Percentiles rank a stretch among this genome's conserved stretches.
These are phyloP conservation scores for Suillus plorans DNA, from an alignment of 768 basidiomycete genomes.

Conservation along the genomic window DNA sequence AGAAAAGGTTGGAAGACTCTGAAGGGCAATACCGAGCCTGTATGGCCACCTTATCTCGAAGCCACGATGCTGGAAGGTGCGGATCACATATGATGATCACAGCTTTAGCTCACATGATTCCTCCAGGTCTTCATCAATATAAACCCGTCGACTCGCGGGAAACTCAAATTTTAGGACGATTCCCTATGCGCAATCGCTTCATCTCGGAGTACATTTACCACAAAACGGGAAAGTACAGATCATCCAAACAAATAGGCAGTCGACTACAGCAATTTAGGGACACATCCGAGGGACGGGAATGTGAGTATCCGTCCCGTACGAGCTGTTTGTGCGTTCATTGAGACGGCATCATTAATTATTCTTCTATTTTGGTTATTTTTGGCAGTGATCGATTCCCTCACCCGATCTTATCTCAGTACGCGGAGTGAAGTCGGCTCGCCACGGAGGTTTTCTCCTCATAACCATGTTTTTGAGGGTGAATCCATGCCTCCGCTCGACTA, in stretches of 20 bases:
- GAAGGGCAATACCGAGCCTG: conserved; percentile 63
- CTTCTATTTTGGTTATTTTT: conserved; percentile 30
- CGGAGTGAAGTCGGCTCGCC: conserved; percentile 23
- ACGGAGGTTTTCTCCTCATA: conserved; percentile 18
- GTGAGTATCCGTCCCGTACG: conserved; percentile 41
- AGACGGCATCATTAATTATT: conserved; percentile 26
- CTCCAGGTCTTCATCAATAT: conserved; percentile 67
- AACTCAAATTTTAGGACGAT: conserved; percentile 69
- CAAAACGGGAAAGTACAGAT: conserved; percentile 67
- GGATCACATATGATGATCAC: conserved; percentile 14
- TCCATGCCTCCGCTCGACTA: conserved; percentile 18
- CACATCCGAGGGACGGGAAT: conserved; percentile 66
- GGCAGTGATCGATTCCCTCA: conserved; percentile 35
- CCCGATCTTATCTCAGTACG: conserved; percentile 30
- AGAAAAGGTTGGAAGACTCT: conserved; percentile 78
- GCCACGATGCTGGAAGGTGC: conserved; percentile 74
- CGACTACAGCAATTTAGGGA: conserved; percentile 78
- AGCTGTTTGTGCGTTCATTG: conserved; percentile 20
- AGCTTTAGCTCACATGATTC: conserved; percentile 17
- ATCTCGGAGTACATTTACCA: conserved; percentile 75
- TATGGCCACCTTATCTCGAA: conserved; percentile 81
- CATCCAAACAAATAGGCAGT: conserved; percentile 79
- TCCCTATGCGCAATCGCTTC: conserved; percentile 78
- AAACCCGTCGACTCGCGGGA: conserved; percentile 72
- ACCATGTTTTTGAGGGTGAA: conserved; percentile 13